Percentiles rank a stretch among this genome's conserved stretches.
Conservation (phyloP, 768 basidiomycete species). For the Rhizopogon roseolus region DNA sequence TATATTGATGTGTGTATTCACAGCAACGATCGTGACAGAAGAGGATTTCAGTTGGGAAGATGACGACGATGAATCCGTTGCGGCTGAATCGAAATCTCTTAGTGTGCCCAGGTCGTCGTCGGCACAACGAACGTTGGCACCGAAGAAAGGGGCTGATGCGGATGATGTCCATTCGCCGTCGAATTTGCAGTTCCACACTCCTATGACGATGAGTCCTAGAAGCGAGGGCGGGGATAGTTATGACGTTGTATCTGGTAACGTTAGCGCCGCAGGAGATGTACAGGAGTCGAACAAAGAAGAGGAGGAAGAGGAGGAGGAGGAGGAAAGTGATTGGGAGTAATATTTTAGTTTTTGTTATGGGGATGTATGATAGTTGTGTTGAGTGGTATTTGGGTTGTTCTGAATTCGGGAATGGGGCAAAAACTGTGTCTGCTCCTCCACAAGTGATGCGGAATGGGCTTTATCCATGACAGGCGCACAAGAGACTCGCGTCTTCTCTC, state of each 20-base stretch:
- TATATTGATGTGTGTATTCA: conserved; percentile 4
- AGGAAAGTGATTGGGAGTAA: conserved; percentile 59
- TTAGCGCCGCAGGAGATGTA: conserved; percentile 34
- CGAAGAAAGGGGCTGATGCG: conserved; percentile 12
- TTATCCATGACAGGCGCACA: conserved; percentile 23
- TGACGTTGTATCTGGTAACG: conserved; percentile 57
- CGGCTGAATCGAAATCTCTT: conserved; percentile 9
- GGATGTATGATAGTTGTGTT: conserved; percentile 21
- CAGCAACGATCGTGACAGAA: conserved; percentile 64
- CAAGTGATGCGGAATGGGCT: conserved; percentile 24
- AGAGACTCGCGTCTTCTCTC: conserved; percentile 18
- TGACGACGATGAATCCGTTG: conserved; percentile 67
- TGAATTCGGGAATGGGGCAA: conserved; percentile 7
- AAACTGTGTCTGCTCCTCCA: no score
- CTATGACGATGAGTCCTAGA: conserved; percentile 39
- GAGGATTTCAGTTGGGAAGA: conserved; percentile 94
- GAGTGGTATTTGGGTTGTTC: not conserved
- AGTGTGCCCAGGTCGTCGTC: conserved; percentile 10
- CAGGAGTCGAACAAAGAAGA: conserved; percentile 19
- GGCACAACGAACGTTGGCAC: conserved; percentile 21
- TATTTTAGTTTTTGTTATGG: not conserved
- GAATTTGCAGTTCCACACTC: conserved; percentile 31
- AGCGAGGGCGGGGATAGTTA: conserved; percentile 58
- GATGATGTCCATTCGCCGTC: conserved; percentile 20
- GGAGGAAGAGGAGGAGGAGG: conserved; percentile 39